Percentiles rank a stretch among this genome's conserved stretches.
phyloP scores from a whole-genome alignment of 1,139 yeast genomes.

The Pneumocystis jirovecii region DNA sequence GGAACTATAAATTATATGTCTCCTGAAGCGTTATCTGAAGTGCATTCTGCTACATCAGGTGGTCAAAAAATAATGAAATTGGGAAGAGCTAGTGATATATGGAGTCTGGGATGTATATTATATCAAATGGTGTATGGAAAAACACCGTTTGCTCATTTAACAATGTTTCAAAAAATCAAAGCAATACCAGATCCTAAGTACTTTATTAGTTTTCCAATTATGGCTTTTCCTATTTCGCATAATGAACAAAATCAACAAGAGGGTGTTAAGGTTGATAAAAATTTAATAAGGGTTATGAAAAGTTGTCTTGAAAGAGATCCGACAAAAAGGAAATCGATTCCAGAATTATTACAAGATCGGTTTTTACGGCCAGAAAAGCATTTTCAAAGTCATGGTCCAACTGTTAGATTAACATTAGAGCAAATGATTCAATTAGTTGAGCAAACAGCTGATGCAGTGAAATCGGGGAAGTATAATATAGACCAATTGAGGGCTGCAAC shows the following conservation, averaged over 20 bases:
- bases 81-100: slow-evolving; percentile 89
- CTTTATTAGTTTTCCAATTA: slow-evolving; percentile 51
- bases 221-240: slow-evolving; percentile 9
- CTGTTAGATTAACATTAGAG: not conserved
- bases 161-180: slow-evolving; percentile 63
- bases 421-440: not conserved
- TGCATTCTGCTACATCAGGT: slow-evolving; percentile 20
- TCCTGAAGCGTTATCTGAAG: slow-evolving; percentile 77
- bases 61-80: slow-evolving; percentile 57
- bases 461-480: not conserved
- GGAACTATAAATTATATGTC: slow-evolving; percentile 99
- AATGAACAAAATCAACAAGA: slow-evolving; percentile 31
- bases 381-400: not conserved
- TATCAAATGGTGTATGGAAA: slow-evolving; percentile 91
- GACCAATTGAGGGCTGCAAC: not conserved
- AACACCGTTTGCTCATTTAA: slow-evolving; percentile 76
- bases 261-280: slow-evolving; percentile 47
- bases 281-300: slow-evolving; percentile 57
- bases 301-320: slow-evolving; percentile 67
- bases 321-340: slow-evolving; percentile 47
- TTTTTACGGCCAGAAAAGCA: slow-evolving; percentile 31
- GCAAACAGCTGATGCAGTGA: not conserved
- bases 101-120: slow-evolving; percentile 95
- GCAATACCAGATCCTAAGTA: slow-evolving; percentile 82
- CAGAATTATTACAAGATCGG: slow-evolving; percentile 41